Base-by-base conservation (phyloP, 2,329 filamentous ascomycete genomes). In the Fonsecaea pedrosoi region DNA sequence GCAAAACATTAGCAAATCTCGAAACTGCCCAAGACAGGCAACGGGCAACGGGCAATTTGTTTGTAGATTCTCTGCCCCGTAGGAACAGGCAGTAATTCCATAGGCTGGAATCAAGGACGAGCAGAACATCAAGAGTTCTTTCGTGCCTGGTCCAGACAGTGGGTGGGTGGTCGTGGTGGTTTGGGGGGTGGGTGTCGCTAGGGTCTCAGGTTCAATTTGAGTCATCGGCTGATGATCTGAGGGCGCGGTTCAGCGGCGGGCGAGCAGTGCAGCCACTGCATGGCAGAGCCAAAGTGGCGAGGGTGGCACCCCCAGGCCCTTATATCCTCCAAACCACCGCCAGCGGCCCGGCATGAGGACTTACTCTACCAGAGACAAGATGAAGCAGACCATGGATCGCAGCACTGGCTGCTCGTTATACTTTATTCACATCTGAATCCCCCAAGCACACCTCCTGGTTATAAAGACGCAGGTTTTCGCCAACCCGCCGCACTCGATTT, bases 201-300 rank as follows among this genome's bases (percentile, higher is more conserved):
- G n/a, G 13, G 13, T 55, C 53, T 55, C 45, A 48, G 25, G 57
- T 60, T 40, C 32, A 25, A 35, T 62, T 69, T 69, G 67, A 69
- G 64, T 69, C 67, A 69, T 69, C 63, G 60, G 64, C 64, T 65
- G 67, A 60, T 35, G 57, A 66, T 67, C 67, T 66, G 66, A 62
- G 64, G 54, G 62, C 61, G 65, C 32, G 42, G 56, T 54, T 25
- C 53, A 38, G 38, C 40, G 54, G 38, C 34, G 34, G 7, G 34
- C 53, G 30, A 12, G 53, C 18, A 25, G 45, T 10, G 42, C n/a
- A 9, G 40, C n/a, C 15, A 45, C 40, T 18, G 60, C 25, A 38
- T 37, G 45, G 60, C 60, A 45, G 50, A 34, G 60, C 35, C 60
- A 18, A 54, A 63, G 60, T 40, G 34, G 32, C 37, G 60, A 42